Evolutionary conservation across 2,329 filamentous ascomycete genomes (phyloP).

Genomic region (Nemania sp.): DNA sequence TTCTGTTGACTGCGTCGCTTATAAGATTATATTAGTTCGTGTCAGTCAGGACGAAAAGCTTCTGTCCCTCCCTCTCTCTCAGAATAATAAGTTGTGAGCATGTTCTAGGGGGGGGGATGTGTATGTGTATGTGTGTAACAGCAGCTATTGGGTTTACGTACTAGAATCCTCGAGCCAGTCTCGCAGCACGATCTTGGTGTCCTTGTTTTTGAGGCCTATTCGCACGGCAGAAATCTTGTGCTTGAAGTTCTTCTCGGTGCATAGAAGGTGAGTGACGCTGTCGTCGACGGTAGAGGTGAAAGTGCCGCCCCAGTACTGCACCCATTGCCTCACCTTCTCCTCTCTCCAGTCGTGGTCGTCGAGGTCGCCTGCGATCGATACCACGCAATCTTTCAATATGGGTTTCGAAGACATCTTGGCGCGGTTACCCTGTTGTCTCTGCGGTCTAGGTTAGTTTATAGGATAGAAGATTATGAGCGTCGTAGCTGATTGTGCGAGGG

Average conservation of each 20-base stretch:
- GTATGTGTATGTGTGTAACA: too few species aligned
- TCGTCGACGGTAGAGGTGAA: constrained; percentile 56
- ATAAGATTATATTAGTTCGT: background rate
- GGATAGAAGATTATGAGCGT: background rate
- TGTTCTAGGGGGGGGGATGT: too few species aligned
- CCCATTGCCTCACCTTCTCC: constrained; percentile 67
- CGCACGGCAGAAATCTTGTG: constrained; percentile 46
- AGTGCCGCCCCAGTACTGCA: constrained; percentile 62
- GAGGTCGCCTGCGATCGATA: constrained; percentile 64
- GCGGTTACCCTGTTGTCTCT: too few species aligned
- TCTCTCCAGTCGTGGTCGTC: constrained; percentile 48
- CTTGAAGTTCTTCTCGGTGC: constrained; percentile 64
- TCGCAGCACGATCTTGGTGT: constrained; percentile 47
- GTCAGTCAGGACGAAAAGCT: too few species aligned
- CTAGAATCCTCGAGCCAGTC: constrained; percentile 59
- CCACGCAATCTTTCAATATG: constrained; percentile 53
- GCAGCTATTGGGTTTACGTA: too few species aligned
- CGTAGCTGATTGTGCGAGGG: too few species aligned
- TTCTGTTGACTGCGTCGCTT: constrained; percentile 27
- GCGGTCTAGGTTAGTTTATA: background rate
- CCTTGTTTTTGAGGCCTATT: constrained; percentile 45
- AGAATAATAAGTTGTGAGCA: too few species aligned
- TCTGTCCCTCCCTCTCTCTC: too few species aligned
- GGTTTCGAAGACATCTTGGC: background rate
- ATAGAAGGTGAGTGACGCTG: constrained; percentile 73